Percentiles rank a stretch among this genome's conserved stretches.
Conservation (phyloP, 2,329 filamentous ascomycete species). For the Remersonia thermophila region DNA sequence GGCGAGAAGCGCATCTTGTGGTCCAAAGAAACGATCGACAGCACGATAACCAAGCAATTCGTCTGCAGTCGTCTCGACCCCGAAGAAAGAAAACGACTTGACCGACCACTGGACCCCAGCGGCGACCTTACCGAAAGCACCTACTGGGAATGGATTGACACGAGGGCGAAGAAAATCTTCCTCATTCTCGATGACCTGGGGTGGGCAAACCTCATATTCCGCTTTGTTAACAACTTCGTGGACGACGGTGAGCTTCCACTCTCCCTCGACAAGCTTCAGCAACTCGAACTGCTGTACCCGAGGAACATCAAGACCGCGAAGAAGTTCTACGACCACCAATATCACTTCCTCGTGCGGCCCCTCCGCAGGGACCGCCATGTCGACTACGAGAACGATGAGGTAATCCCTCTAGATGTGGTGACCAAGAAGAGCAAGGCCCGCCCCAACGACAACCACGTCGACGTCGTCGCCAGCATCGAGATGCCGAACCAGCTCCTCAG, state of each 20-base stretch:
- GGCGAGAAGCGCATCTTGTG: slow-evolving; percentile 39
- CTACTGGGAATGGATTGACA: slow-evolving; percentile 66
- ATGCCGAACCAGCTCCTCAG: slow-evolving; percentile 44
- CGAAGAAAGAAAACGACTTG: slow-evolving; percentile 49
- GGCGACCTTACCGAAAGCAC: slow-evolving; percentile 58
- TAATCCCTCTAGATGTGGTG: slow-evolving; percentile 56
- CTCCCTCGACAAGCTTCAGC: slow-evolving; percentile 50
- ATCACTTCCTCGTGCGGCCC: slow-evolving; percentile 54
- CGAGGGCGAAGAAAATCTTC: slow-evolving; percentile 57
- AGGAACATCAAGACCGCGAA: slow-evolving; percentile 52
- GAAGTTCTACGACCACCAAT: slow-evolving; percentile 60
- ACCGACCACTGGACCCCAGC: slow-evolving; percentile 53
- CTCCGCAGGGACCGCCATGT: slow-evolving; percentile 48
- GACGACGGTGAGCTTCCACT: slow-evolving; percentile 65
- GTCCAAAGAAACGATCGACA: slow-evolving; percentile 57
- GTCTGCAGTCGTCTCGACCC: slow-evolving; percentile 52
- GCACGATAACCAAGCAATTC: slow-evolving; percentile 56
- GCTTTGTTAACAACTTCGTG: slow-evolving; percentile 63
- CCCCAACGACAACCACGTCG: slow-evolving; percentile 27
- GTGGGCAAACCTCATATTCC: slow-evolving; percentile 62
- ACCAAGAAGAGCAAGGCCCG: slow-evolving; percentile 36
- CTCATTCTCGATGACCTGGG: slow-evolving; percentile 58
- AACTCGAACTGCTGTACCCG: slow-evolving; percentile 45
- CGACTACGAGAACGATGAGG: slow-evolving; percentile 53
- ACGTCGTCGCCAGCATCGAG: slow-evolving; percentile 41